phyloP scores from a whole-genome alignment of 371 early-diverging fungal species.

The Zychaea mexicana region DNA sequence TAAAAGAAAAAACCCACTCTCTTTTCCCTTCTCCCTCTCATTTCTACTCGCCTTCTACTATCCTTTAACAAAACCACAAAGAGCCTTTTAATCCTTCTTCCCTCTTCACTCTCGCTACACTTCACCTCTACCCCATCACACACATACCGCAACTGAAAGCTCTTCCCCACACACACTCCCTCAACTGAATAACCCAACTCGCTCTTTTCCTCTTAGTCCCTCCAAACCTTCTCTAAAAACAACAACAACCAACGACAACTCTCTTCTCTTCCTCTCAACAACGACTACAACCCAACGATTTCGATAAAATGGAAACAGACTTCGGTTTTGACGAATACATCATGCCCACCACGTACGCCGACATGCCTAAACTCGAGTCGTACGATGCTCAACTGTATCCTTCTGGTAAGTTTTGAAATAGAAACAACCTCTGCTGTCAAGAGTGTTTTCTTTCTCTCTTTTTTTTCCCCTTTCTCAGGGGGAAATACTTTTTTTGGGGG shows the following conservation, averaged over 20 bases:
- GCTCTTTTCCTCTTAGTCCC: conserved; percentile 3
- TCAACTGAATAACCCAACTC: background rate
- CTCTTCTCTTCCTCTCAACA: background rate
- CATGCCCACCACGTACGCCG: conserved; percentile 42
- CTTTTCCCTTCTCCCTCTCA: conserved; percentile 3
- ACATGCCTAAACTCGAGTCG: conserved; percentile 37
- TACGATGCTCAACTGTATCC: conserved; percentile 47
- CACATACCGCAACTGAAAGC: too few relatives aligned
- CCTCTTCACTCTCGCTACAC: background rate
- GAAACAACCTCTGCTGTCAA: too few relatives aligned
- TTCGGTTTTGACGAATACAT: conserved; percentile 54
- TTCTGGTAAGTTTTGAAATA: too few relatives aligned
- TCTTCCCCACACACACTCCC: conserved; percentile 7
- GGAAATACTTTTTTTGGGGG: background rate
- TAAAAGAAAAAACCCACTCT: background rate
- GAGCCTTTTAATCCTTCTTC: too few relatives aligned
- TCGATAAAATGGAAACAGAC: conserved; percentile 34
- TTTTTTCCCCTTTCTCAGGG: background rate
- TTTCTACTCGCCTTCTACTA: background rate
- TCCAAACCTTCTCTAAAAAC: background rate
- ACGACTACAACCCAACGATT: background rate
- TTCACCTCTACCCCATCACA: background rate
- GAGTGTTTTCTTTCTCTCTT: background rate
- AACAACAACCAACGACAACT: background rate
- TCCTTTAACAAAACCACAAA: background rate